These are phyloP conservation scores for Penicillium freii DNA, from an alignment of 2,329 filamentous ascomycete species.

Conservation along the genomic window DNA sequence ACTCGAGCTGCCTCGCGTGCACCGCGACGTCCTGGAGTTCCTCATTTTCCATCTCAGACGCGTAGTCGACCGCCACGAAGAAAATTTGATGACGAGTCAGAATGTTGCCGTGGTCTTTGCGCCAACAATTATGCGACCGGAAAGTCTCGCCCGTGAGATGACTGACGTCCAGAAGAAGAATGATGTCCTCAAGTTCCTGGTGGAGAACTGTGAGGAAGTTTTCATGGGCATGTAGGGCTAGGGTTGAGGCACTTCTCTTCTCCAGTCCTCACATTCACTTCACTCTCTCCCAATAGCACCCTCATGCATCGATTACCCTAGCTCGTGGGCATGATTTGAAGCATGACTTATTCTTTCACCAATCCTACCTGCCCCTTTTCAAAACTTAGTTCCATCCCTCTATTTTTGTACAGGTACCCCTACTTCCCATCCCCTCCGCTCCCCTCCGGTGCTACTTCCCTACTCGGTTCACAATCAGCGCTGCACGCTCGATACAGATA, in stretches of 20 bases:
- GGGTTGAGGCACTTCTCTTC: not conserved
- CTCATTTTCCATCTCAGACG: conserved; percentile 88
- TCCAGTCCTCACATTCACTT: not conserved
- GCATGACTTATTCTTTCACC: not conserved
- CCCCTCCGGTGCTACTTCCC: not conserved
- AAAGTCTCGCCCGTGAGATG: conserved; percentile 89
- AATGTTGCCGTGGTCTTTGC: conserved; percentile 97
- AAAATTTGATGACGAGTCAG: conserved; percentile 95
- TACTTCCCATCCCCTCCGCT: conserved; percentile 1
- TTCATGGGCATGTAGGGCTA: conserved; percentile 55
- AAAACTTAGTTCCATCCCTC: not conserved
- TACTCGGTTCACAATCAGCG: conserved; percentile 27
- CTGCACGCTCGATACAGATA: conserved; percentile 34
- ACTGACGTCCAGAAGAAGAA: conserved; percentile 95
- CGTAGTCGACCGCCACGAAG: conserved; percentile 75
- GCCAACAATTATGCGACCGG: conserved; percentile 92
- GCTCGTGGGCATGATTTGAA: not conserved
- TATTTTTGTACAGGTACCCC: conserved; percentile 7
- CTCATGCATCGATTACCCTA: not conserved
- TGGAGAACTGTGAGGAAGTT: conserved; percentile 82
- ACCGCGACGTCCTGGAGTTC: conserved; percentile 88
- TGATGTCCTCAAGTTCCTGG: conserved; percentile 83
- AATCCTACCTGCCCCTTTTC: not conserved
- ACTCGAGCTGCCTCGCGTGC: conserved; percentile 73
- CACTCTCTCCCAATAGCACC: not conserved